A percentile compares a stretch with the other conserved stretches of the same genome.
These are phyloP conservation scores for Cyamopsis tetragonoloba DNA, from an alignment of 306 rosid genomes.

Conservation along the genomic window DNA sequence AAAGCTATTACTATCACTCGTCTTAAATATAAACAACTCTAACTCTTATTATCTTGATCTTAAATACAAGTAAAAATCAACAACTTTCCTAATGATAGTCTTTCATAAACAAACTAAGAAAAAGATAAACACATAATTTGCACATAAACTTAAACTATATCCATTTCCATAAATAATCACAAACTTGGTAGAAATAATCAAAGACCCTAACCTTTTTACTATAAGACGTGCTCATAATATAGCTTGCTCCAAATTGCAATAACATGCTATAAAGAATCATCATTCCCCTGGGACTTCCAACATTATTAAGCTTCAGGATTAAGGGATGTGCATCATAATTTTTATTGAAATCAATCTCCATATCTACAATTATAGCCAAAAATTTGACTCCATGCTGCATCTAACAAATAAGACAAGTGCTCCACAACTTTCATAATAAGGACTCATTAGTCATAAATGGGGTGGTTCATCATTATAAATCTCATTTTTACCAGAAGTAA, in stretches of 20 bases:
- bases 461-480: constrained; percentile 8
- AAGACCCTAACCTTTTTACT: not conserved
- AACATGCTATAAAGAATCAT: constrained; percentile 9
- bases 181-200: too few relatives aligned
- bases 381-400: constrained; percentile 15
- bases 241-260: not conserved
- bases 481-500: constrained; percentile 2
- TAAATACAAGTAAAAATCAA: too few relatives aligned
- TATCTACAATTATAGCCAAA: constrained; percentile 18
- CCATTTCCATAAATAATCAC: too few relatives aligned
- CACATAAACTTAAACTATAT: too few relatives aligned
- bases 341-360: not conserved
- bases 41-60: too few relatives aligned
- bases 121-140: too few relatives aligned
- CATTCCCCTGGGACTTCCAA: constrained; percentile 16
- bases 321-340: constrained; percentile 22
- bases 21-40: too few relatives aligned
- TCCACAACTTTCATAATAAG: constrained; percentile 28
- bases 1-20: too few relatives aligned
- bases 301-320: constrained; percentile 28
- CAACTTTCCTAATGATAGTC: too few relatives aligned
- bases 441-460: constrained; percentile 28
- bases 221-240: not conserved
- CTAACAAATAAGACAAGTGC: constrained; percentile 20
- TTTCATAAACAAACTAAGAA: too few relatives aligned